Evolutionary conservation across 768 basidiomycete species (phyloP), one percentile per base, ranked within the genome.

Genomic region (Daedaleopsis nitida): DNA sequence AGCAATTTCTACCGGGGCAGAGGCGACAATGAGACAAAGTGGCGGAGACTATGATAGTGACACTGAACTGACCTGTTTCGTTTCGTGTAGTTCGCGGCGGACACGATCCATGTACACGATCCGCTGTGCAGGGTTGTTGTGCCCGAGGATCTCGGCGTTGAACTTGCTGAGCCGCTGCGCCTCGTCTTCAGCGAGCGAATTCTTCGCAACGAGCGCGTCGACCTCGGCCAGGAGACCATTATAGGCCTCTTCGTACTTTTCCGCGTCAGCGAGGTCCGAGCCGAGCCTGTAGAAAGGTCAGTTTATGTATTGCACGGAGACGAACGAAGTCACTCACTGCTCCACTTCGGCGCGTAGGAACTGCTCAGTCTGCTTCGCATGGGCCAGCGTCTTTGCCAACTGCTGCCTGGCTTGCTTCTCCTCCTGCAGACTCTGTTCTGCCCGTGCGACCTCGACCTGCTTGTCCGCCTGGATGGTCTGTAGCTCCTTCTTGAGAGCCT

Each of bases 91-190:
- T 70, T 96, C 94, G 58, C 82, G 77, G 38, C 94, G 81, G 55
- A 97, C 85, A 56, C 86, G 81, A 60, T 96, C 95, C 16, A 97
- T 86, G 66, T 96, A 96, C 72, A 86, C 79, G 67, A 97, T 94
- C 60, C 86, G 84, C 73, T 96, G 94, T 1, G 86, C 85, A 10
- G 91, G 90, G 69, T 96, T 95, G 37, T 83, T 81, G 70, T 96
- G 94, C 0, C 92, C 86, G 17, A 94, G 76, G 59, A 96, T 89
- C 70, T 94, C 86, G 0, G 92, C 90, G 64, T 96, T 96, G 76
- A 93, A 89, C 68, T 80, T 81, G 65, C 89, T 86, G 45, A 96
- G 80, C n/a, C 80, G 77, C 42, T 83, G 78, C 0, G 89, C 86
- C 71, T 96, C 95, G 44, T 86, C 86, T 68, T 94, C 88, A 8